phyloP scores from a whole-genome alignment of 768 basidiomycete genomes.

The Boletus sensibilis region DNA sequence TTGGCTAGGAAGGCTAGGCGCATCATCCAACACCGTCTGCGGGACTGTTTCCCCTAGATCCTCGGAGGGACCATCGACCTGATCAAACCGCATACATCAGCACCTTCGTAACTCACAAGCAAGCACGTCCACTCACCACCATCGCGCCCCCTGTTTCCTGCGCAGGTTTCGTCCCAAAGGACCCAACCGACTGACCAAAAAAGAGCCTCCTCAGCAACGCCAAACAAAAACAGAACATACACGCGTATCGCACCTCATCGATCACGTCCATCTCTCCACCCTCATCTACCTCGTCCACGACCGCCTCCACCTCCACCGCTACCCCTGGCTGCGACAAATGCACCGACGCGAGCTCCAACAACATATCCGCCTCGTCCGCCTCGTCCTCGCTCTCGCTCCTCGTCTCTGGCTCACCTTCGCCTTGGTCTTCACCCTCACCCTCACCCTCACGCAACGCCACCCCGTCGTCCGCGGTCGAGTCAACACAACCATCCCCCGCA shows the following conservation, averaged over 20 bases:
- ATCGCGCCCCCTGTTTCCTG: background rate
- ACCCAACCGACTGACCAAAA: background rate
- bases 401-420: background rate
- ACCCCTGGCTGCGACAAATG: slow-evolving; percentile 12
- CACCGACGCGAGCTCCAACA: slow-evolving; percentile 27
- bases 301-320: background rate
- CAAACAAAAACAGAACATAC: background rate
- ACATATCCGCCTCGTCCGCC: slow-evolving; percentile 17
- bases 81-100: background rate
- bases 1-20: background rate
- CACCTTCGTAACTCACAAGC: background rate
- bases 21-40: background rate
- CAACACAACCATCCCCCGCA: background rate
- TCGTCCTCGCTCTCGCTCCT: background rate
- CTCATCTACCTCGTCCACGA: background rate
- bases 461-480: background rate
- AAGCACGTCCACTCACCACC: slow-evolving; percentile 6
- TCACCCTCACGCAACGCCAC: background rate
- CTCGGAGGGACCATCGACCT: background rate
- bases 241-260: slow-evolving; percentile 12
- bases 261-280: background rate
- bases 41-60: background rate
- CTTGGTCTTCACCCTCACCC: background rate
- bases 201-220: background rate
- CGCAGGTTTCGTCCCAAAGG: background rate